Conservation (phyloP, 768 basidiomycete genomes). For the Trametes punicea region DNA sequence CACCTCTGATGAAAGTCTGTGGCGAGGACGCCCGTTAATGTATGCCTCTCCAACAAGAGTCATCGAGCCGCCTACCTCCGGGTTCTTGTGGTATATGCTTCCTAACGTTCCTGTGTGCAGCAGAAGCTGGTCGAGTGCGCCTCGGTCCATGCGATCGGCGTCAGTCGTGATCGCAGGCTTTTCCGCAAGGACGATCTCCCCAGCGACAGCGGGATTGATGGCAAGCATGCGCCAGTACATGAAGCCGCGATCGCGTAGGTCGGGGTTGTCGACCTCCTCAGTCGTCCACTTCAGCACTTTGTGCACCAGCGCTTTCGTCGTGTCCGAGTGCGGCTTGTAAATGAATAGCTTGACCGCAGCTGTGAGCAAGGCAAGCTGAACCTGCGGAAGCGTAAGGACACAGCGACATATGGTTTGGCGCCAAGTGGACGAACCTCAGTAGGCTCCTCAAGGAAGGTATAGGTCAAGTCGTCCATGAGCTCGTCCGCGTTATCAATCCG, state of each 20-base stretch:
- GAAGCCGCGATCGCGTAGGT: constrained; percentile 94
- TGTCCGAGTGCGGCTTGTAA: constrained; percentile 79
- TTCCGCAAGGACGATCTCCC: constrained; percentile 86
- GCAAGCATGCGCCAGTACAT: constrained; percentile 99
- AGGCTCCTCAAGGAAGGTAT: constrained; percentile 89
- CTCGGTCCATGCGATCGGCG: constrained; percentile 95
- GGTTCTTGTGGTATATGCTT: constrained; percentile 98
- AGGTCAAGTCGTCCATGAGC: constrained; percentile 86
- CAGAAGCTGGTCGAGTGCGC: constrained; percentile 90
- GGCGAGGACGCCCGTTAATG: neutral
- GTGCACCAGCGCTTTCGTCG: constrained; percentile 84
- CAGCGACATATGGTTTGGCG: neutral
- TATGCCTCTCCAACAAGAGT: neutral
- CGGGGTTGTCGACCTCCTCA: constrained; percentile 97
- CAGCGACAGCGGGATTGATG: constrained; percentile 83
- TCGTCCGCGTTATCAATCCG: constrained; percentile 96
- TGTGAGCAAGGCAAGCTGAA: constrained; percentile 92
- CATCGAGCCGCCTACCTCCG: constrained; percentile 53
- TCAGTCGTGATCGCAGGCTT: constrained; percentile 98
- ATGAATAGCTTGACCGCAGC: constrained; percentile 96
- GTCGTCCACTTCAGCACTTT: constrained; percentile 97
- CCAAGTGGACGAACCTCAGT: constrained; percentile 61
- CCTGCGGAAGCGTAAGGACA: constrained; percentile 43
- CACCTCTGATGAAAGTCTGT: constrained; percentile 91
- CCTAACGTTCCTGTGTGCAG: constrained; percentile 92